Conservation (phyloP, 2,329 filamentous ascomycete species). For the Microthyrium microscopicum region DNA sequence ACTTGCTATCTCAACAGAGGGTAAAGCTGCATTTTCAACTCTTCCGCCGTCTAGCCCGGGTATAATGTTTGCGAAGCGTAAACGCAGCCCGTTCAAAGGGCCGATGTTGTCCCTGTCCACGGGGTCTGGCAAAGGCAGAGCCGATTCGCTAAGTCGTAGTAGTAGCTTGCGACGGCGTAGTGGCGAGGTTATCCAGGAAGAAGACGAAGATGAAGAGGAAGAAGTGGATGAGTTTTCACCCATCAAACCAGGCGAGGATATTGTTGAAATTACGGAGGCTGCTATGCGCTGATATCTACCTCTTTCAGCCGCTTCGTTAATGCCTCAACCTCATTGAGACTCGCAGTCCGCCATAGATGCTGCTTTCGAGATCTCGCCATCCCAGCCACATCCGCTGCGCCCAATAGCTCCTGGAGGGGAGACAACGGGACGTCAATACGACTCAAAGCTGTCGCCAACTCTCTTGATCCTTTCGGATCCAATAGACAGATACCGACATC, state of each 20-base stretch:
- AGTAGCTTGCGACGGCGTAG: conserved; percentile 53
- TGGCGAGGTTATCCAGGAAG: conserved; percentile 52
- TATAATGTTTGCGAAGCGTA: conserved; percentile 65
- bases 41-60: conserved; percentile 44
- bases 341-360: too few species aligned
- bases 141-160: conserved; percentile 21
- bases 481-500: conserved; percentile 30
- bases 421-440: conserved; percentile 14
- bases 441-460: conserved; percentile 18
- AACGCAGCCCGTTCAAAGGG: conserved; percentile 68
- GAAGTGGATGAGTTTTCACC: conserved; percentile 9
- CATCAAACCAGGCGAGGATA: conserved; percentile 1
- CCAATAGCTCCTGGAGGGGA: too few species aligned
- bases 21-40: conserved; percentile 28
- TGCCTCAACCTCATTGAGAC: too few species aligned
- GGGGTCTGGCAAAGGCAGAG: conserved; percentile 11
- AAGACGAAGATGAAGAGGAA: conserved; percentile 13
- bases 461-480: conserved; percentile 19
- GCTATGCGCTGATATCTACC: too few species aligned
- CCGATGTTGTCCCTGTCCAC: conserved; percentile 45
- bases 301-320: too few species aligned
- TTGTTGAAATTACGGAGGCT: too few species aligned
- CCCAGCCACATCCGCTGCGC: too few species aligned
- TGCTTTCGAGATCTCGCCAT: too few species aligned
- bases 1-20: conserved; percentile 16